Conservation (phyloP, 805 yeast species). For the Yarrowia bubula region DNA sequence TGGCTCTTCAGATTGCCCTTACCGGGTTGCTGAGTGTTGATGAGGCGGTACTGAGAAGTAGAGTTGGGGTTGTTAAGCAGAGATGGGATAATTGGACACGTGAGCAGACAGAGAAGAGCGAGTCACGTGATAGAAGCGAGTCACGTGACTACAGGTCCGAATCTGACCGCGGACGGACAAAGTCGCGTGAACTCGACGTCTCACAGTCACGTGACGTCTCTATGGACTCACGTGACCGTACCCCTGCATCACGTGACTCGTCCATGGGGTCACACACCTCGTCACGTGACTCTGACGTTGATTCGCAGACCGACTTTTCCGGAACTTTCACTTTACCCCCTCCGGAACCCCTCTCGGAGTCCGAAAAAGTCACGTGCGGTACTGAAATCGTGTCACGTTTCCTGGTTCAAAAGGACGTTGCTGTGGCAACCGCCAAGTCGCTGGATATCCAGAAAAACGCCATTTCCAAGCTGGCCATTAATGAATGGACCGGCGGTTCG, state of each 20-base stretch:
- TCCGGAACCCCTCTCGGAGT: slow-evolving; percentile 42
- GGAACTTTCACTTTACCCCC: slow-evolving; percentile 54
- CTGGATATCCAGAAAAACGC: slow-evolving; percentile 27
- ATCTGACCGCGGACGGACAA: neutral
- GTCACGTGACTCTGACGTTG: neutral
- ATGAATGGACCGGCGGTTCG: slow-evolving; percentile 63
- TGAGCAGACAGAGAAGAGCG: slow-evolving; percentile 34
- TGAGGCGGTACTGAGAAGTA: slow-evolving; percentile 55
- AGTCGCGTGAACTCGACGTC: neutral
- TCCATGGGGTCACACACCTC: neutral
- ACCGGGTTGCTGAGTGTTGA: slow-evolving; percentile 61
- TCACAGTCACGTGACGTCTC: neutral
- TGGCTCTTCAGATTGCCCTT: slow-evolving; percentile 62
- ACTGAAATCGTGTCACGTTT: slow-evolving; percentile 32
- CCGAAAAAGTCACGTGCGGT: slow-evolving; percentile 29
- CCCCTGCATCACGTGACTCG: neutral
- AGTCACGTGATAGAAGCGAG: neutral
- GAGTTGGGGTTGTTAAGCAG: slow-evolving; percentile 64
- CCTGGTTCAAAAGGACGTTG: slow-evolving; percentile 29
- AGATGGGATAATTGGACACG: slow-evolving; percentile 54
- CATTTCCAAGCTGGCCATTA: slow-evolving; percentile 39
- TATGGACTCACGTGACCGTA: neutral
- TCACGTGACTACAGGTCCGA: neutral
- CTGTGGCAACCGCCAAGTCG: slow-evolving; percentile 24
- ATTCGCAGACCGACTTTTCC: slow-evolving; percentile 34